A percentile compares a stretch with the other conserved stretches of the same genome.
phyloP scores from a whole-genome alignment of 441 rosid genomes.

The Corymbia citriodora region DNA sequence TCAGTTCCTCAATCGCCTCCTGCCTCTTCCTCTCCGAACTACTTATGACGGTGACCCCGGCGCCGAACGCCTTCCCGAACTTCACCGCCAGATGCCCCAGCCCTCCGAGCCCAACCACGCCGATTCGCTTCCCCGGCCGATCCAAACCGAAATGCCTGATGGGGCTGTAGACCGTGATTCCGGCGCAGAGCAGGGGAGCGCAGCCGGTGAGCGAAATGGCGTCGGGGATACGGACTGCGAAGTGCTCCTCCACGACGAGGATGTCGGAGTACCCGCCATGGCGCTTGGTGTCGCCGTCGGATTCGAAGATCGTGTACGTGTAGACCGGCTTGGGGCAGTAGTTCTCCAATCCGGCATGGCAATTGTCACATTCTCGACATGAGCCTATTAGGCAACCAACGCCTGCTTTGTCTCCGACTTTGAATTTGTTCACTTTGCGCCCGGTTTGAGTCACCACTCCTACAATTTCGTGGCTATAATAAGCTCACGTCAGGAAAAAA shows the following conservation, averaged over 20 bases:
- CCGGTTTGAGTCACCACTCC: not conserved
- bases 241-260: not conserved
- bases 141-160: not conserved
- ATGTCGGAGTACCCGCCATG: constrained; percentile 1
- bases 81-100: constrained; percentile 5
- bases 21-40: not conserved
- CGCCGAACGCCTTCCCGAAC: constrained; percentile 4
- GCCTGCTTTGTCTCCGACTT: constrained; percentile 4
- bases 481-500: not conserved
- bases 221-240: not conserved
- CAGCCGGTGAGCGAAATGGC: not conserved
- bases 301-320: not conserved
- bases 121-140: not conserved
- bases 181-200: constrained; percentile 3
- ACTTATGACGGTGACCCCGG: constrained; percentile 1
- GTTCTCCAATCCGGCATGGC: not conserved
- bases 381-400: constrained; percentile 1
- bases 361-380: constrained; percentile 1
- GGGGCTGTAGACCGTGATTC: constrained; percentile 7
- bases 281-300: not conserved
- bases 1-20: not conserved
- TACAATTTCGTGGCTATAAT: not conserved
- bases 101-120: constrained; percentile 3
- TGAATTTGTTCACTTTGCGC: not conserved
- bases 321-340: not conserved